A percentile compares a stretch with the other conserved stretches of the same genome.
These are phyloP conservation scores for Pleoardoris graminearum DNA, from an alignment of 2,329 filamentous ascomycete genomes.

Conservation along the genomic window DNA sequence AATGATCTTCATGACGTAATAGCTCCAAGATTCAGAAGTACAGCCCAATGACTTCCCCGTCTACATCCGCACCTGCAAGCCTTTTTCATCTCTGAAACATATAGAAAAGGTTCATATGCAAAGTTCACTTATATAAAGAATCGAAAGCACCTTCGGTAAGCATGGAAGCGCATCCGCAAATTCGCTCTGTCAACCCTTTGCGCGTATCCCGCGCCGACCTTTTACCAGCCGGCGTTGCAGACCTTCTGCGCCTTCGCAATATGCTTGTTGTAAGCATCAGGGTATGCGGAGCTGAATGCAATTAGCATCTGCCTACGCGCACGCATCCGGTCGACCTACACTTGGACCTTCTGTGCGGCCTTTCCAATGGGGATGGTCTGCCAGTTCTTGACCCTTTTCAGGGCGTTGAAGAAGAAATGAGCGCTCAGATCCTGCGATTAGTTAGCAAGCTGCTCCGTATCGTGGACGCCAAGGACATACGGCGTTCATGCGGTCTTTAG, in stretches of 20 bases:
- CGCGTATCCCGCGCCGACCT: background rate
- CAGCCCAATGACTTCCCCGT: too few species aligned
- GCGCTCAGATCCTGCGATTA: slow-evolving; percentile 1
- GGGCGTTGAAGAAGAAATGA: slow-evolving; percentile 7
- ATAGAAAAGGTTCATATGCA: too few species aligned
- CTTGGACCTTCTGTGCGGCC: slow-evolving; percentile 11
- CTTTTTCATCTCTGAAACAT: too few species aligned
- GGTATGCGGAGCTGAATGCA: slow-evolving; percentile 7
- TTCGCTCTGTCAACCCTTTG: too few species aligned
- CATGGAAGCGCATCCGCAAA: too few species aligned
- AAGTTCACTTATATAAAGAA: too few species aligned
- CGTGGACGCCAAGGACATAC: background rate
- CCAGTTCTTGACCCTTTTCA: slow-evolving; percentile 9
- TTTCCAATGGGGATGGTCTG: slow-evolving; percentile 1
- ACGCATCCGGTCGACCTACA: background rate
- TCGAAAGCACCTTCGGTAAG: too few species aligned
- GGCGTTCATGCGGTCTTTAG: slow-evolving; percentile 9
- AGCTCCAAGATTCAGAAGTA: too few species aligned
- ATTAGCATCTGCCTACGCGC: too few species aligned
- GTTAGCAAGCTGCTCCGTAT: background rate
- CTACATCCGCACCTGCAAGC: too few species aligned
- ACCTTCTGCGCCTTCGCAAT: slow-evolving; percentile 1
- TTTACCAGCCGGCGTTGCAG: slow-evolving; percentile 8
- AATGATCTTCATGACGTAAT: too few species aligned
- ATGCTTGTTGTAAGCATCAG: slow-evolving; percentile 10